Evolutionary conservation across 352 stramenopile species (phyloP).

Genomic region (Globisporangium parvum): DNA sequence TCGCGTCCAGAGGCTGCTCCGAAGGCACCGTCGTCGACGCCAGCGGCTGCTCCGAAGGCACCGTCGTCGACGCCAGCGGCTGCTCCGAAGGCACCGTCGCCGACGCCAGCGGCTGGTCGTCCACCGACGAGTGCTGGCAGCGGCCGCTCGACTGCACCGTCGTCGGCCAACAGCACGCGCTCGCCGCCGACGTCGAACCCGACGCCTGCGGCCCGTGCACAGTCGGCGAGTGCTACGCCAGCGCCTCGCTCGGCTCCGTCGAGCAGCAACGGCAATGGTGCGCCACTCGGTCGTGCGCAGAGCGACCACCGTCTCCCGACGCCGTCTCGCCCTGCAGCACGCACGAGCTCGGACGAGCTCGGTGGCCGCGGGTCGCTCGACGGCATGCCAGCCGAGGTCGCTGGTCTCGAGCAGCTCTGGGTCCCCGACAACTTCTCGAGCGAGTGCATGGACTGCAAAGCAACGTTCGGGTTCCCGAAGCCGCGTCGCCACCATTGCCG

Average conservation of each 20-base stretch:
- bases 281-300: slow-evolving; percentile 2
- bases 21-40: slow-evolving; percentile 12
- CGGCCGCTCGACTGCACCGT: slow-evolving; percentile 8
- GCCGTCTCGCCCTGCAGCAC: slow-evolving; percentile 8
- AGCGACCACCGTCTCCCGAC: slow-evolving; percentile 15
- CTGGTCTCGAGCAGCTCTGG: slow-evolving; percentile 80
- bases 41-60: slow-evolving; percentile 7
- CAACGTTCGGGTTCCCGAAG: slow-evolving; percentile 77
- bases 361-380: slow-evolving; percentile 46
- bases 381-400: slow-evolving; percentile 43
- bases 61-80: slow-evolving; percentile 16
- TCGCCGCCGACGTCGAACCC: slow-evolving; percentile 18
- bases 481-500: slow-evolving; percentile 80
- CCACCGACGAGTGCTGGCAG: slow-evolving; percentile 1
- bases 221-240: slow-evolving; percentile 4
- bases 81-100: slow-evolving; percentile 5
- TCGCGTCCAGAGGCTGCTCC: slow-evolving; percentile 5
- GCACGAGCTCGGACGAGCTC: slow-evolving; percentile 16
- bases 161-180: slow-evolving; percentile 16
- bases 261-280: slow-evolving; percentile 4
- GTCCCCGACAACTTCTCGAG: slow-evolving; percentile 83
- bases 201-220: not conserved
- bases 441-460: slow-evolving; percentile 86
- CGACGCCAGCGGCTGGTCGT: slow-evolving; percentile 10
- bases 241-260: slow-evolving; percentile 11